These are phyloP conservation scores for Botrytis paeoniae DNA, from an alignment of 2,329 filamentous ascomycete species.

Conservation along the genomic window DNA sequence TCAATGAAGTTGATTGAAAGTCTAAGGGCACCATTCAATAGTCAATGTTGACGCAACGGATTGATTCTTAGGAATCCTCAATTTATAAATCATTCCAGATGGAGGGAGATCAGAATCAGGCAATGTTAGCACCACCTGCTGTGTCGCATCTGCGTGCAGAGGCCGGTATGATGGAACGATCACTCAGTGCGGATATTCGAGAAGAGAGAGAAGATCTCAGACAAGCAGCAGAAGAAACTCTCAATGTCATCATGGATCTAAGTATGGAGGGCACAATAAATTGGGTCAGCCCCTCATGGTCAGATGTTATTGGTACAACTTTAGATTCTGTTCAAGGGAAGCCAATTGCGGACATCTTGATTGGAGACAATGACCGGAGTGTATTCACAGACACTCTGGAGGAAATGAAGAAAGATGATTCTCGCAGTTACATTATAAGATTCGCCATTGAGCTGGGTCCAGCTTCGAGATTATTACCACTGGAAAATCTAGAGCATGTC, in stretches of 20 bases:
- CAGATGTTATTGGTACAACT: constrained; percentile 81
- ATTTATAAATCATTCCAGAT: constrained; percentile 1
- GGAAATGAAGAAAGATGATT: constrained; percentile 88
- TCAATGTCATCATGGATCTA: constrained; percentile 94
- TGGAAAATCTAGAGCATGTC: constrained; percentile 36
- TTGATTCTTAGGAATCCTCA: constrained; percentile 20
- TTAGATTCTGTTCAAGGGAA: constrained; percentile 71
- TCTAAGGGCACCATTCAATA: constrained; percentile 7
- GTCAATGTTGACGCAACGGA: constrained; percentile 18
- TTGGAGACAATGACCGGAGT: constrained; percentile 67
- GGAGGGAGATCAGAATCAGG: constrained; percentile 28
- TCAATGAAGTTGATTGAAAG: background rate
- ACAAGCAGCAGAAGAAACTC: constrained; percentile 91
- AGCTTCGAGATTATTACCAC: constrained; percentile 59
- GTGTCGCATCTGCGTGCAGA: constrained; percentile 35
- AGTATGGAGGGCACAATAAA: constrained; percentile 85
- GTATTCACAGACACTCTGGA: constrained; percentile 82
- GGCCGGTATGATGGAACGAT: constrained; percentile 52
- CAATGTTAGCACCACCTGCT: constrained; percentile 37
- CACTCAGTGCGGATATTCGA: constrained; percentile 84
- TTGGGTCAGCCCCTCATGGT: constrained; percentile 97
- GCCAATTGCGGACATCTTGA: constrained; percentile 75
- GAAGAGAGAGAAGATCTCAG: constrained; percentile 92
- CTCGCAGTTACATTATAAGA: constrained; percentile 83
- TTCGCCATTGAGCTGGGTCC: constrained; percentile 72